Conservation (phyloP, 306 rosid genomes). For the Hippophae rhamnoides region DNA sequence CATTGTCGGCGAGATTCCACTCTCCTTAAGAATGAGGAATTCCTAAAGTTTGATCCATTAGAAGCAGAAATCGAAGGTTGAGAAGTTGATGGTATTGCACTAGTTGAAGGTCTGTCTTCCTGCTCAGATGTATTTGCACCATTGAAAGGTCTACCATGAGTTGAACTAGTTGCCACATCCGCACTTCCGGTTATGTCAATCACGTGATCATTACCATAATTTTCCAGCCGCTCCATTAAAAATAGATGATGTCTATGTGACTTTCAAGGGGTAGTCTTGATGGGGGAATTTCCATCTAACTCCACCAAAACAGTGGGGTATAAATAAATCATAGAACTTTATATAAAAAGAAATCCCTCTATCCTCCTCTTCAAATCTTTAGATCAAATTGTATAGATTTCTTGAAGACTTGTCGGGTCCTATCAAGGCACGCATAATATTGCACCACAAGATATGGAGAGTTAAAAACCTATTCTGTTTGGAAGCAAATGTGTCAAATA, state of each 20-base stretch:
- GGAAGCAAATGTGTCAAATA: conserved; percentile 16
- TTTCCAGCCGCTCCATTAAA: conserved; percentile 60
- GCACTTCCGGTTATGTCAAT: conserved; percentile 46
- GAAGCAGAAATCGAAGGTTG: conserved; percentile 37
- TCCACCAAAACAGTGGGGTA: conserved; percentile 27
- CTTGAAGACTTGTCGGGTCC: conserved; percentile 6
- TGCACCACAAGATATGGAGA: conserved; percentile 17
- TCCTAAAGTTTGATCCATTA: conserved; percentile 56
- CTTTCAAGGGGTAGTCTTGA: conserved; percentile 42
- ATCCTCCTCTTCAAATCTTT: conserved; percentile 16
- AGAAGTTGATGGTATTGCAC: conserved; percentile 22
- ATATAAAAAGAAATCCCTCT: conserved; percentile 13
- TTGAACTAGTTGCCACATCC: conserved; percentile 43
- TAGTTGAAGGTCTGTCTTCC: conserved; percentile 44
- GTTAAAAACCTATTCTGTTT: conserved; percentile 24
- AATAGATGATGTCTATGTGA: conserved; percentile 24
- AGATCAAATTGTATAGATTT: conserved; percentile 18
- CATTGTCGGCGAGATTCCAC: conserved; percentile 57
- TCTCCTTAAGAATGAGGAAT: conserved; percentile 46
- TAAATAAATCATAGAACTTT: conserved; percentile 29
- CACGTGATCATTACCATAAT: conserved; percentile 35
- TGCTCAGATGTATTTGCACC: conserved; percentile 29
- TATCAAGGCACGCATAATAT: conserved; percentile 8
- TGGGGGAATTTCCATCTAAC: conserved; percentile 53
- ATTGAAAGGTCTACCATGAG: conserved; percentile 41